phyloP scores from a whole-genome alignment of 495 filamentous ascomycete genomes.

The Penicillium taxi region DNA sequence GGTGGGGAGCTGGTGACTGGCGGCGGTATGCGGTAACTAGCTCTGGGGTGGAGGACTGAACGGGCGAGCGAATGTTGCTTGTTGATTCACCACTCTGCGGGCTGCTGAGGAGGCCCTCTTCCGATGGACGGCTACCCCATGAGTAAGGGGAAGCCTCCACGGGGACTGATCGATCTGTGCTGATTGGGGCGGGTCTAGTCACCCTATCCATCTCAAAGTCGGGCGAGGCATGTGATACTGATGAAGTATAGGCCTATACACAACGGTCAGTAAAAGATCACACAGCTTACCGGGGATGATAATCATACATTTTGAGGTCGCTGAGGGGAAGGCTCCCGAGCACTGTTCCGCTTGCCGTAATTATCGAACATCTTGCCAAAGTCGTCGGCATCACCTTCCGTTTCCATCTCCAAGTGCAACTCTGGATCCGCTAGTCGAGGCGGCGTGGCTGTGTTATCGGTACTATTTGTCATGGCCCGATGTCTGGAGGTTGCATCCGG shows the following conservation, averaged over 20 bases:
- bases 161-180: slow-evolving; percentile 47
- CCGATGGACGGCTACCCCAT: slow-evolving; percentile 59
- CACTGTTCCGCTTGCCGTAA: slow-evolving; percentile 49
- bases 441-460: slow-evolving; percentile 59
- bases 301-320: slow-evolving; percentile 16
- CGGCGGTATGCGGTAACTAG: slow-evolving; percentile 11
- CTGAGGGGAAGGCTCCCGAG: slow-evolving; percentile 19
- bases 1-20: slow-evolving; percentile 17
- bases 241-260: slow-evolving; percentile 21
- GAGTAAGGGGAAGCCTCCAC: slow-evolving; percentile 57
- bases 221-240: slow-evolving; percentile 10
- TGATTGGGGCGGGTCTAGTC: slow-evolving; percentile 45
- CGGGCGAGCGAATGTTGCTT: slow-evolving; percentile 4
- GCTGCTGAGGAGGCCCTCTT: slow-evolving; percentile 49
- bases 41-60: slow-evolving; percentile 6
- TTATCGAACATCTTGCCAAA: slow-evolving; percentile 63
- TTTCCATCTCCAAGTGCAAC: slow-evolving; percentile 48
- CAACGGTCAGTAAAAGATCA: slow-evolving; percentile 9
- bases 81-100: slow-evolving; percentile 1
- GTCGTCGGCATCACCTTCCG: slow-evolving; percentile 44
- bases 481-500: slow-evolving; percentile 33
- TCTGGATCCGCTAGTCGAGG: slow-evolving; percentile 56
- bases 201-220: slow-evolving; percentile 14
- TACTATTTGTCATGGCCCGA: slow-evolving; percentile 49
- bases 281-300: slow-evolving; percentile 1